These are phyloP conservation scores for Achaetomium macrosporum DNA, from an alignment of 2,329 filamentous ascomycete species.

Conservation along the genomic window DNA sequence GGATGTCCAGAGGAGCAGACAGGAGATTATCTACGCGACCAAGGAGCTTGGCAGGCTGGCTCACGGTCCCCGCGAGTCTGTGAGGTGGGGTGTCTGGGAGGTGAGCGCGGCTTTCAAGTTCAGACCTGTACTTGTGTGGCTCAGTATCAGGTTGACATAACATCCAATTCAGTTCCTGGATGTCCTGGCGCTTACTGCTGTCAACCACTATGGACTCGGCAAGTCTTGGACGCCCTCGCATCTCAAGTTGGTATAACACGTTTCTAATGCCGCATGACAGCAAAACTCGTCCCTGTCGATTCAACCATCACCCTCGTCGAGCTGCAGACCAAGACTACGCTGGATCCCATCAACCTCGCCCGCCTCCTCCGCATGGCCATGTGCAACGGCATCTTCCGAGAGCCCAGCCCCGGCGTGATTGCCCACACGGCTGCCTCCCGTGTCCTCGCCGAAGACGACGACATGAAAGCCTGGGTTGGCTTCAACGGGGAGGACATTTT, in stretches of 20 bases:
- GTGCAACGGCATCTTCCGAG: constrained; percentile 51
- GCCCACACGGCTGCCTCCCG: constrained; percentile 51
- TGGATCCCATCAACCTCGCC: constrained; percentile 46
- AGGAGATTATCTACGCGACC: constrained; percentile 44
- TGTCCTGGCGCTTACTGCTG: constrained; percentile 43
- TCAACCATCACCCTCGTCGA: constrained; percentile 40
- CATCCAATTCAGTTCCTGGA: constrained; percentile 40
- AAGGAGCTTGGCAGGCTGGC: constrained; percentile 43
- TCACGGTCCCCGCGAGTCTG: constrained; percentile 44
- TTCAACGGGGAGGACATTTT: constrained; percentile 51
- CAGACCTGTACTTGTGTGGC: neutral
- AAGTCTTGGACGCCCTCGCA: constrained; percentile 13
- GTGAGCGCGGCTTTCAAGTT: no score
- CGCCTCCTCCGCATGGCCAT: constrained; percentile 51
- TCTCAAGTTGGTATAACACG: neutral
- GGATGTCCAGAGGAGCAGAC: constrained; percentile 40
- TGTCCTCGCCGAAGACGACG: constrained; percentile 42
- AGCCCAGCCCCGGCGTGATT: constrained; percentile 44
- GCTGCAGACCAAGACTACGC: constrained; percentile 39
- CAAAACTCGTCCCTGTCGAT: constrained; percentile 45
- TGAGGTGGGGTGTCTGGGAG: constrained; percentile 49
- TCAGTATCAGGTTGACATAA: neutral
- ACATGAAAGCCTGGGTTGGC: constrained; percentile 48
- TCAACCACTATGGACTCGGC: constrained; percentile 48
- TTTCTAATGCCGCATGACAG: constrained; percentile 28